phyloP scores from a whole-genome alignment of 2,329 filamentous ascomycete genomes.

The Pseudogymnoascus sp. region DNA sequence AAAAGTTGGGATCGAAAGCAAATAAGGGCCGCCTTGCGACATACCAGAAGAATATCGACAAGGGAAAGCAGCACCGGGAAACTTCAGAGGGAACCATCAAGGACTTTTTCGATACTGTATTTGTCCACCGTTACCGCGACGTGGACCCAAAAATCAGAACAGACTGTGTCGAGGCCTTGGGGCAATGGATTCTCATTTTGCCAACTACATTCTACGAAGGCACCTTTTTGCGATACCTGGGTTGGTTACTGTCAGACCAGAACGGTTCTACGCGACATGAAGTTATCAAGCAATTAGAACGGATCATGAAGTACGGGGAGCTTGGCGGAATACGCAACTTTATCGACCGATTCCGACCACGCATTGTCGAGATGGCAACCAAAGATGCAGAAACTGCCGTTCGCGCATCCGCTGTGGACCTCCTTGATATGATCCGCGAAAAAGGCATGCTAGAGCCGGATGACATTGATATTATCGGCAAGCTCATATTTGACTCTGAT shows the following conservation, averaged over 20 bases:
- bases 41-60: conserved; percentile 60
- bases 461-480: conserved; percentile 82
- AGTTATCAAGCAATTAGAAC: conserved; percentile 73
- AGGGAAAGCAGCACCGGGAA: conserved; percentile 34
- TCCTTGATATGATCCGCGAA: conserved; percentile 74
- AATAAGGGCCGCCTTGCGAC: conserved; percentile 73
- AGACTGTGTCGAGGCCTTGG: conserved; percentile 80
- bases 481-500: conserved; percentile 83
- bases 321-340: conserved; percentile 74
- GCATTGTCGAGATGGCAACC: conserved; percentile 87
- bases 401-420: conserved; percentile 68
- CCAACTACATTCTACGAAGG: conserved; percentile 87
- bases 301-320: conserved; percentile 71
- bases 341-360: conserved; percentile 79
- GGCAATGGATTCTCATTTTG: conserved; percentile 78
- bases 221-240: conserved; percentile 82
- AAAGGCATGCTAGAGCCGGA: conserved; percentile 82
- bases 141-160: conserved; percentile 81
- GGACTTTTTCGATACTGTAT: conserved; percentile 86
- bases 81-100: conserved; percentile 62
- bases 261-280: conserved; percentile 69
- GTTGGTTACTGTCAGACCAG: conserved; percentile 88
- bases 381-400: conserved; percentile 75
- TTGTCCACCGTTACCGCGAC: conserved; percentile 92
- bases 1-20: conserved; percentile 58